A percentile compares a stretch with the other conserved stretches of the same genome.
Conservation (phyloP, 768 basidiomycete species). For the Rhizopogon rudus region DNA sequence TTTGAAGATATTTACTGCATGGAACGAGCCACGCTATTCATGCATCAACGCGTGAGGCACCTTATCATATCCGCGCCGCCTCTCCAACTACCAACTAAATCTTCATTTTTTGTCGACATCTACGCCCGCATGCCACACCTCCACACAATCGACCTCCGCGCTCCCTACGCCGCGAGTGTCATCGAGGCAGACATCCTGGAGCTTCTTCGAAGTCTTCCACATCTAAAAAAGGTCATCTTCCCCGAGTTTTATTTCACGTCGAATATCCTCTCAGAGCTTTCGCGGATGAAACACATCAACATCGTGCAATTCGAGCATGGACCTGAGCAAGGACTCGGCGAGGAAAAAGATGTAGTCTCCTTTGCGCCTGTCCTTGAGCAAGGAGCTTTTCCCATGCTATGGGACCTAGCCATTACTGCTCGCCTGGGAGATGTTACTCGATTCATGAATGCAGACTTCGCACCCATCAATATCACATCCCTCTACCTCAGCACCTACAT, state of each 20-base stretch:
- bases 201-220: conserved; percentile 36
- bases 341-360: conserved; percentile 35
- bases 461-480: conserved; percentile 44
- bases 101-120: conserved; percentile 32
- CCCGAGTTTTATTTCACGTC: conserved; percentile 51
- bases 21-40: conserved; percentile 46
- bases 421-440: conserved; percentile 38
- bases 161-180: conserved; percentile 31
- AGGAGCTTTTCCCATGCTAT: conserved; percentile 49
- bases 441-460: conserved; percentile 39
- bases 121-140: conserved; percentile 48
- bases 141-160: conserved; percentile 41
- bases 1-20: conserved; percentile 18
- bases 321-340: conserved; percentile 43
- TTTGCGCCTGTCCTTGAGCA: conserved; percentile 41
- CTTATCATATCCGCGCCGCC: conserved; percentile 28
- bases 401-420: conserved; percentile 46
- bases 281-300: conserved; percentile 37
- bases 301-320: conserved; percentile 51
- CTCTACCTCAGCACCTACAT: conserved; percentile 48
- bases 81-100: conserved; percentile 3
- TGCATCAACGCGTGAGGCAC: conserved; percentile 46
- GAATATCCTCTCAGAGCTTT: conserved; percentile 39
- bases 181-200: conserved; percentile 37
- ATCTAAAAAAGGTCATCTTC: conserved; percentile 43